These are phyloP conservation scores for Suillus clintonianus DNA, from an alignment of 768 basidiomycete genomes.

Conservation along the genomic window DNA sequence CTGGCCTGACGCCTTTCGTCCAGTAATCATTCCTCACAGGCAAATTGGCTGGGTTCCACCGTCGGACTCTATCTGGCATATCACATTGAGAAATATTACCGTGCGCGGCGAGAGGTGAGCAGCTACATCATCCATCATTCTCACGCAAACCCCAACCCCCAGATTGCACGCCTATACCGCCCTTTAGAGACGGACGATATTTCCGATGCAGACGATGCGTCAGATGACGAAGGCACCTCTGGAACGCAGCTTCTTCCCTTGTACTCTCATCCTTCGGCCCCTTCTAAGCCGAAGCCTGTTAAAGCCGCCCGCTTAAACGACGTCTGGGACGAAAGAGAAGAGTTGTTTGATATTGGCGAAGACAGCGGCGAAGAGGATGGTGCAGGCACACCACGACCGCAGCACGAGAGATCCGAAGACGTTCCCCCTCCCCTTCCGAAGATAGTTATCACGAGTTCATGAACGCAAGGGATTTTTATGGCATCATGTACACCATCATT, in stretches of 20 bases:
- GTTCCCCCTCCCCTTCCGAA: conserved; percentile 23
- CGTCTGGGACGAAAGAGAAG: conserved; percentile 81
- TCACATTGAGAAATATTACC: conserved; percentile 73
- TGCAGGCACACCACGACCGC: conserved; percentile 10
- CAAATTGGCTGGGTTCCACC: conserved; percentile 74
- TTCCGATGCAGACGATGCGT: conserved; percentile 53
- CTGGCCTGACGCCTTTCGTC: conserved; percentile 11
- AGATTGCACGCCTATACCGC: conserved; percentile 80
- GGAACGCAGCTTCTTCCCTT: conserved; percentile 63
- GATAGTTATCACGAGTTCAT: conserved; percentile 29
- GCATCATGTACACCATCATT: conserved; percentile 29
- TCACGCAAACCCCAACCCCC: conserved; percentile 2
- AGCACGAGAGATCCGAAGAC: conserved; percentile 7
- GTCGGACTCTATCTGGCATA: conserved; percentile 68
- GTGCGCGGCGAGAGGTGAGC: conserved; percentile 73
- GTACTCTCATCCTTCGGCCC: conserved; percentile 25
- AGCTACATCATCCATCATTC: background rate
- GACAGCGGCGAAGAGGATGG: conserved; percentile 60
- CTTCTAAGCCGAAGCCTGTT: conserved; percentile 30
- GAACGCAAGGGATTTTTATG: conserved; percentile 20
- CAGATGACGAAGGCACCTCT: conserved; percentile 41
- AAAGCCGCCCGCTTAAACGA: conserved; percentile 48
- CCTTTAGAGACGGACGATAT: conserved; percentile 57
- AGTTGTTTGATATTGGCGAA: conserved; percentile 67
- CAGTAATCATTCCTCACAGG: conserved; percentile 44